These are phyloP conservation scores for Paxillus rubicundulus DNA, from an alignment of 768 basidiomycete genomes.

Conservation along the genomic window DNA sequence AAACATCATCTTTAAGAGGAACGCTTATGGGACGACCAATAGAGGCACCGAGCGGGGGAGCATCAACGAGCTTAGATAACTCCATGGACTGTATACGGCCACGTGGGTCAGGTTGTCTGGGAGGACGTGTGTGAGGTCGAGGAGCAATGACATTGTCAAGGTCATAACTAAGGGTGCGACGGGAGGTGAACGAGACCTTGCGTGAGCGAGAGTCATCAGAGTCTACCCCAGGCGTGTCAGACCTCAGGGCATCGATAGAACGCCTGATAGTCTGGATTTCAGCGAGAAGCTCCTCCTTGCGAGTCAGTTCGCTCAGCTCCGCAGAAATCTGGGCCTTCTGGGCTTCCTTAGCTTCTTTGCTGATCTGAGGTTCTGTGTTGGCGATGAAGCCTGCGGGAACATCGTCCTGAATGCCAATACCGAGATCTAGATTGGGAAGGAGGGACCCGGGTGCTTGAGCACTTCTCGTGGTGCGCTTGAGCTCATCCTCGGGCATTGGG, in stretches of 20 bases:
- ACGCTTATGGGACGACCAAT: constrained; percentile 70
- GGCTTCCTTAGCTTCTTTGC: constrained; percentile 30
- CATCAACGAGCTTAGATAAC: constrained; percentile 45
- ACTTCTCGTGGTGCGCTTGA: constrained; percentile 47
- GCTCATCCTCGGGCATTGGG: constrained; percentile 59
- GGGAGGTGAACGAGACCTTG: constrained; percentile 62
- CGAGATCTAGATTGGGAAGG: constrained; percentile 73
- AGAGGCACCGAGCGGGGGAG: constrained; percentile 46
- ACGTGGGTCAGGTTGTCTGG: constrained; percentile 66
- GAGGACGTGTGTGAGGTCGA: constrained; percentile 64
- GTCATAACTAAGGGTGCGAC: constrained; percentile 67
- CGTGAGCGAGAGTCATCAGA: constrained; percentile 60
- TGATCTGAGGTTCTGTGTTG: constrained; percentile 34
- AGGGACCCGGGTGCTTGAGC: constrained; percentile 50
- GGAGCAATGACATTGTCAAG: constrained; percentile 51
- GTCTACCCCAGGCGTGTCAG: constrained; percentile 55
- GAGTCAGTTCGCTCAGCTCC: constrained; percentile 53
- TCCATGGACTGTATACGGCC: constrained; percentile 74
- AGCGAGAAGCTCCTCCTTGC: constrained; percentile 66
- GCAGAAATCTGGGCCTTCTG: constrained; percentile 37
- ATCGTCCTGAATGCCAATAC: constrained; percentile 68
- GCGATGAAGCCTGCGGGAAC: constrained; percentile 71
- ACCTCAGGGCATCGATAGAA: constrained; percentile 73
- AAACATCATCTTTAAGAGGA: constrained; percentile 74
- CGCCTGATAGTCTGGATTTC: constrained; percentile 79